phyloP scores from a whole-genome alignment of 2,329 filamentous ascomycete genomes.

The Aspergillus oerlinghausenensis region DNA sequence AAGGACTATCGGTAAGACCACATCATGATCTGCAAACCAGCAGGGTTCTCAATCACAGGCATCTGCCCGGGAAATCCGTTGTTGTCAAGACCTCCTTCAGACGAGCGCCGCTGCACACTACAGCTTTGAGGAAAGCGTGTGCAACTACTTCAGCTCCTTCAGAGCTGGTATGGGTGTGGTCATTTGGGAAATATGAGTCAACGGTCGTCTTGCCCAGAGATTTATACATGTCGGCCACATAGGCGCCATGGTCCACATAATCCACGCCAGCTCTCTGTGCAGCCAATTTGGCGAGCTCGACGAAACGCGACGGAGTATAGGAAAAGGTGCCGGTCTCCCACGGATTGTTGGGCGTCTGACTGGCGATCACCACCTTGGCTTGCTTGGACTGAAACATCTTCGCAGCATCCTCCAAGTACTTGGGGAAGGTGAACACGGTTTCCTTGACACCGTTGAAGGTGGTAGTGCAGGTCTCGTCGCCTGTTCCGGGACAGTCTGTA shows the following conservation, averaged over 20 bases:
- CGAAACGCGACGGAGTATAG: slow-evolving; percentile 51
- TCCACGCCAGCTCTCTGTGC: slow-evolving; percentile 44
- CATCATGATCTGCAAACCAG: neutral
- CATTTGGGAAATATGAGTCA: slow-evolving; percentile 52
- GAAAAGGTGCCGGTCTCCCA: slow-evolving; percentile 55
- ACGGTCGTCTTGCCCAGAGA: slow-evolving; percentile 48
- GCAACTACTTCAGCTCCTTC: slow-evolving; percentile 54
- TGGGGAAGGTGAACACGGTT: slow-evolving; percentile 57
- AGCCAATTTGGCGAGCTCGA: slow-evolving; percentile 50
- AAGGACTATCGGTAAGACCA: neutral
- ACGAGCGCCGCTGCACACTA: slow-evolving; percentile 47
- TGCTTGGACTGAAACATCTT: slow-evolving; percentile 52
- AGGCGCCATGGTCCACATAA: slow-evolving; percentile 59
- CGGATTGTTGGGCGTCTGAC: slow-evolving; percentile 59
- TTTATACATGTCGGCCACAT: slow-evolving; percentile 52
- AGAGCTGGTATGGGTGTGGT: slow-evolving; percentile 60
- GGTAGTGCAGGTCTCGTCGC: slow-evolving; percentile 51
- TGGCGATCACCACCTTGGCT: slow-evolving; percentile 56
- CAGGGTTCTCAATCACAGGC: slow-evolving; percentile 13
- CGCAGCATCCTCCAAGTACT: slow-evolving; percentile 57
- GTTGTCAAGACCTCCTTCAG: slow-evolving; percentile 36
- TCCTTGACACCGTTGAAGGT: slow-evolving; percentile 50
- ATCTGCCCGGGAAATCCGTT: slow-evolving; percentile 23
- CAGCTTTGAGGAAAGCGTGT: slow-evolving; percentile 55
- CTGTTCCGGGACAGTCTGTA: slow-evolving; percentile 54